phyloP scores from a whole-genome alignment of 2,329 filamentous ascomycete species.

The Rhinocladiella mackenziei region DNA sequence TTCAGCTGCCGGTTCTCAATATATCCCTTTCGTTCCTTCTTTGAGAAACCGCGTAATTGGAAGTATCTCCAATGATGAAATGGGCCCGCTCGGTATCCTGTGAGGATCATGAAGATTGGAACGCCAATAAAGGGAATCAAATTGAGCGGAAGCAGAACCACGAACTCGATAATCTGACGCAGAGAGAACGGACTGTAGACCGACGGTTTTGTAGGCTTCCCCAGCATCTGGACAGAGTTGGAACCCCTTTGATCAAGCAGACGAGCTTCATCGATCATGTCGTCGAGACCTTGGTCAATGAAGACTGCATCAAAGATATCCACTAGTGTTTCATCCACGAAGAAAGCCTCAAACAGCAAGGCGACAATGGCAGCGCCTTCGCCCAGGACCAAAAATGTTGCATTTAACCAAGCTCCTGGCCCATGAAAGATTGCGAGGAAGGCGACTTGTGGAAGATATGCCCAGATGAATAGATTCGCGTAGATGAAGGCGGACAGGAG shows the following conservation, averaged over 20 bases:
- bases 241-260: slow-evolving; percentile 60
- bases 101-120: slow-evolving; percentile 80
- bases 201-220: slow-evolving; percentile 71
- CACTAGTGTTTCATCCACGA: slow-evolving; percentile 73
- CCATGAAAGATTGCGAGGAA: slow-evolving; percentile 88
- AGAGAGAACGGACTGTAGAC: slow-evolving; percentile 86
- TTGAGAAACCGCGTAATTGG: slow-evolving; percentile 68
- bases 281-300: slow-evolving; percentile 66
- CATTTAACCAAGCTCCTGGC: slow-evolving; percentile 81
- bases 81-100: slow-evolving; percentile 80
- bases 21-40: slow-evolving; percentile 68
- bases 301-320: slow-evolving; percentile 83
- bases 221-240: slow-evolving; percentile 72
- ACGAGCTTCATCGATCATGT: slow-evolving; percentile 64
- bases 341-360: slow-evolving; percentile 71
- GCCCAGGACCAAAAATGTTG: slow-evolving; percentile 74
- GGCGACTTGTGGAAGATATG: slow-evolving; percentile 83
- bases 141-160: slow-evolving; percentile 76
- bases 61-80: slow-evolving; percentile 91
- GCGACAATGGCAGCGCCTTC: slow-evolving; percentile 61
- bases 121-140: slow-evolving; percentile 79
- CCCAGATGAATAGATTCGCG: slow-evolving; percentile 77
- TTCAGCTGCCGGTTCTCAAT: slow-evolving; percentile 67
- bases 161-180: slow-evolving; percentile 82
- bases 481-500: slow-evolving; percentile 81